Evolutionary conservation across 192 early-diverging fungal species (phyloP).

Genomic region (Spizellomyces punctatus): DNA sequence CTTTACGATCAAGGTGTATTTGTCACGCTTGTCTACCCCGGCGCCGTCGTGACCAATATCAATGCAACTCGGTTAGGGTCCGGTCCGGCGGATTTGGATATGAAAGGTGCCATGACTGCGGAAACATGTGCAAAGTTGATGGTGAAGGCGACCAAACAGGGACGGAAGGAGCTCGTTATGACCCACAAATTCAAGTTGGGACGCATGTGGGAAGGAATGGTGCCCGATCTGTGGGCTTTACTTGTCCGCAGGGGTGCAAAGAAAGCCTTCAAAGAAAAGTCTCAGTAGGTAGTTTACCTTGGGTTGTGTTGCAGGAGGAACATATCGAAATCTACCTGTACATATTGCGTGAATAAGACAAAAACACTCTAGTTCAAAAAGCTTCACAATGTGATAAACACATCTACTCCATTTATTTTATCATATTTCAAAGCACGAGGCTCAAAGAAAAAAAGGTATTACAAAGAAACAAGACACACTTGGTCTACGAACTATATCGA

Average conservation of each 20-base stretch:
- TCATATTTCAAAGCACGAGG: no score
- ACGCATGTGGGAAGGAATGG: neutral
- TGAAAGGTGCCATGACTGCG: neutral
- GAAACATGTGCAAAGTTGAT: slow-evolving; percentile 57
- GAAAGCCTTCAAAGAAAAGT: neutral
- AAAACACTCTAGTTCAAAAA: no score
- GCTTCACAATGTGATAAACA: no score
- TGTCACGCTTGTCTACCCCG: slow-evolving; percentile 71
- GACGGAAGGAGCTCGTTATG: slow-evolving; percentile 60
- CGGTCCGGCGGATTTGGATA: neutral
- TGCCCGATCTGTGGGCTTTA: neutral
- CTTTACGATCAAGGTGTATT: slow-evolving; percentile 47
- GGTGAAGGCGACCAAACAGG: slow-evolving; percentile 51
- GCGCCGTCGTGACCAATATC: slow-evolving; percentile 72
- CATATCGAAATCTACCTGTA: no score
- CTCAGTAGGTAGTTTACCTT: neutral
- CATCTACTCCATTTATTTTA: no score
- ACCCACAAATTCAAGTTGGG: neutral
- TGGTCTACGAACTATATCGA: no score
- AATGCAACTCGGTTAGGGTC: neutral
- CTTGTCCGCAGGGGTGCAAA: neutral
- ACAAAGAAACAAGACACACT: no score
- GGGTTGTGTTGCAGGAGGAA: no score
- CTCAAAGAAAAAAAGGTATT: no score
- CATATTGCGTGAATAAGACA: no score